Percentiles rank a stretch among this genome's conserved stretches.
Conservation (phyloP, 139 green algal genomes). For the Desmodesmus armatus region DNA sequence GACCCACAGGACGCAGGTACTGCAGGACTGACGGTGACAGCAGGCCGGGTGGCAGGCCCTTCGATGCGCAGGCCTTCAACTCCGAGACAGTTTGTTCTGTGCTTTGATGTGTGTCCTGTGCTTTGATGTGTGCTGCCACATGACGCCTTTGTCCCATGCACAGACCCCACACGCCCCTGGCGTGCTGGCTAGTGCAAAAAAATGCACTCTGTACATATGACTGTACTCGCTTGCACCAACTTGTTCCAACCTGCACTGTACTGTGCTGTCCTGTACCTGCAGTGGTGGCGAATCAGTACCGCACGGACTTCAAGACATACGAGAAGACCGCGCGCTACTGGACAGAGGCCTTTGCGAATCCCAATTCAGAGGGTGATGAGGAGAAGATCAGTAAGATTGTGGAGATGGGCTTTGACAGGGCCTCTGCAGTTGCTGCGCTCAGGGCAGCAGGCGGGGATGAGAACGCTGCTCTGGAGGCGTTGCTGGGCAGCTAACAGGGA, state of each 20-base stretch:
- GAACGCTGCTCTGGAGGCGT: slow-evolving; percentile 80
- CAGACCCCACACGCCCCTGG: neutral
- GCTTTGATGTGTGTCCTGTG: neutral
- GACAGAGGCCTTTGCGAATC: slow-evolving; percentile 66
- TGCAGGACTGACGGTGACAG: no score
- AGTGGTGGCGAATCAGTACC: slow-evolving; percentile 94
- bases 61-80: no score
- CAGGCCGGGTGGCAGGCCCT: no score
- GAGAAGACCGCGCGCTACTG: slow-evolving; percentile 73
- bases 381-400: slow-evolving; percentile 58
- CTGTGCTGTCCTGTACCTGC: no score
- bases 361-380: slow-evolving; percentile 25
- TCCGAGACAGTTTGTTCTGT: neutral
- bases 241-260: neutral
- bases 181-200: no score
- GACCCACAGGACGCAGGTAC: slow-evolving; percentile 95
- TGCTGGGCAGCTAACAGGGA: slow-evolving; percentile 68
- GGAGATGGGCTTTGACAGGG: slow-evolving; percentile 88
- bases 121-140: neutral
- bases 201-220: no score
- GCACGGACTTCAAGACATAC: slow-evolving; percentile 73
- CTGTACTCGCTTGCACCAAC: neutral
- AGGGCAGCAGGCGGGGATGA: slow-evolving; percentile 72
- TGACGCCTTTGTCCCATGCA: neutral
- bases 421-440: slow-evolving; percentile 67